Base-by-base conservation (phyloP, 768 basidiomycete genomes). In the Lactarius trivialis region DNA sequence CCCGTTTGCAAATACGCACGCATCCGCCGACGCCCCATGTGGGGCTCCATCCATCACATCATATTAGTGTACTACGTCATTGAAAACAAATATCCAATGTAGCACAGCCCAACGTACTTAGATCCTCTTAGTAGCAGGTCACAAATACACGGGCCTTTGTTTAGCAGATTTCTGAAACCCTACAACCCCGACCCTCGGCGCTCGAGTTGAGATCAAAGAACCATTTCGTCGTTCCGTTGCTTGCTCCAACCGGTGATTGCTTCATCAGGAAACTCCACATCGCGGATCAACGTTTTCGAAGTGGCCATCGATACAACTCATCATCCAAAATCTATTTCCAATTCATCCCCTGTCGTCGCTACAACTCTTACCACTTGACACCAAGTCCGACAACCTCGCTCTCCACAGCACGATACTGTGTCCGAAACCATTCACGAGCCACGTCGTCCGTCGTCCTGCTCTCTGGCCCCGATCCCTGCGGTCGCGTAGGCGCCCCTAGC, bases 321-420 rank as follows among this genome's bases (percentile, higher is more conserved):
- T 51, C 50, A 51, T 51, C 14, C 8, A 11, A 45, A 9, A 48
- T 48, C 45, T 1, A 45, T 45, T 45, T 24, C 43, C n/a, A 12
- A 21, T 45, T 45, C 3, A 4, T 7, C 1, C n/a, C 11, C 21
- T 45, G 12, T 14, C 50, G 17, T 32, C 32, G 21, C 21, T 17
- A 2, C 21, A 26, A 8, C 21, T n/a, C 32, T 49, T 41, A 67
- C 67, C 67, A 67, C 36, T 67, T 67, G 33, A 67, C 67, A 2
- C 65, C 67, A 34, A 67, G 56, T 24, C 90, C 91, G 41, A 88
- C 75, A 24, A 91, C 84, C 68, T 93, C 91, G 74, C 85, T 91
- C 73, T 90, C 90, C 2, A 97, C 92, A 30, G 89, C 89, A 61
- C 84, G 81, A 71, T 93, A 96, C 70, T 82, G 76, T 2, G 94